A percentile compares a stretch with the other conserved stretches of the same genome.
Evolutionary conservation across 805 yeast genomes (phyloP).

Genomic region (Ogataea philodendri): DNA sequence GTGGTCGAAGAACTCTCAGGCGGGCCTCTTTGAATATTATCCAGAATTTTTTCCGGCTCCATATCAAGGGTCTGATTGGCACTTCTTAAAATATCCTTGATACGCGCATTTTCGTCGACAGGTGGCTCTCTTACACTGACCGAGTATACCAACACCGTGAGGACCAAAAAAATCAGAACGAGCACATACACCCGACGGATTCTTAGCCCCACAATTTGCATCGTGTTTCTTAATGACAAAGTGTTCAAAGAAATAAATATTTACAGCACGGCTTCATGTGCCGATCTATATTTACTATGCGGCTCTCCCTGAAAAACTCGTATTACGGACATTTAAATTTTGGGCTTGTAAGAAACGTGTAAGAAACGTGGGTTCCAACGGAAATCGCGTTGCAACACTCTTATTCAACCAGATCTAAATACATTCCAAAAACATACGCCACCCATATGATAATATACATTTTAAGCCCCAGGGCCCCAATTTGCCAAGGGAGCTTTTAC

Average conservation of each 20-base stretch:
- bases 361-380: no score
- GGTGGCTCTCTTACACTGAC: neutral
- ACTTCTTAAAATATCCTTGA: conserved; percentile 8
- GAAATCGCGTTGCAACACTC: neutral
- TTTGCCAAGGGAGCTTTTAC: neutral
- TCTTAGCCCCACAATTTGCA: conserved; percentile 10
- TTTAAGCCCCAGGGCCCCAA: neutral
- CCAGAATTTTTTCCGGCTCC: conserved; percentile 14
- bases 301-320: neutral
- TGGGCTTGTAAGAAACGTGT: no score
- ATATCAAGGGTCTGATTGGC: conserved; percentile 12
- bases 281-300: conserved; percentile 1
- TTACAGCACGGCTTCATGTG: no score
- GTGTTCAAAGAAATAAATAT: no score
- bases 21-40: conserved; percentile 9
- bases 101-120: conserved; percentile 9
- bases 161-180: conserved; percentile 5
- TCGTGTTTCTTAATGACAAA: neutral
- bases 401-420: neutral
- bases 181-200: conserved; percentile 8
- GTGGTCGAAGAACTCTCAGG: no score
- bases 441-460: neutral
- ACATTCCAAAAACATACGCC: neutral
- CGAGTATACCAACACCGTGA: conserved; percentile 6
- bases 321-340: no score